Percentiles rank a stretch among this genome's conserved stretches.
Evolutionary conservation across 208 protist species (phyloP).

Genomic region (Leptomonas seymouri): DNA sequence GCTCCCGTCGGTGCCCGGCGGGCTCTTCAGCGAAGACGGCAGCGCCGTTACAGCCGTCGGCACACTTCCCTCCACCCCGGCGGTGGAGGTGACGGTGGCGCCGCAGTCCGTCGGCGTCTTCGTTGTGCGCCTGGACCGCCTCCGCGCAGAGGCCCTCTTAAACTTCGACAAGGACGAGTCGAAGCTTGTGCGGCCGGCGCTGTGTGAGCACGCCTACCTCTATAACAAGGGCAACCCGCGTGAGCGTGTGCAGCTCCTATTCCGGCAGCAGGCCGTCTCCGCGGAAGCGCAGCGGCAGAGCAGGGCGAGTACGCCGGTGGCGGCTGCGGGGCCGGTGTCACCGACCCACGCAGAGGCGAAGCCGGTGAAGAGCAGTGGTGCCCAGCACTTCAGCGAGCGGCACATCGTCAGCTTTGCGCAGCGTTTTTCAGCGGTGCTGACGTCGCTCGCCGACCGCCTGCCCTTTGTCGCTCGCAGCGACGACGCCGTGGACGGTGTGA

Average conservation of each 20-base stretch:
- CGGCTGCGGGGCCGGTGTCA: slow-evolving; percentile 7
- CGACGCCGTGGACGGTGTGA: slow-evolving; percentile 1
- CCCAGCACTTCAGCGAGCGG: slow-evolving; percentile 70
- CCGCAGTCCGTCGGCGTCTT: slow-evolving; percentile 50
- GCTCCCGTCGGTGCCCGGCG: slow-evolving; percentile 7
- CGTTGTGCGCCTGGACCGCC: slow-evolving; percentile 66
- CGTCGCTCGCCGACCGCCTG: slow-evolving; percentile 43
- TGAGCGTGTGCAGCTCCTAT: slow-evolving; percentile 58
- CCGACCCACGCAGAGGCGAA: slow-evolving; percentile 26
- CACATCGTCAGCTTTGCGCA: slow-evolving; percentile 71
- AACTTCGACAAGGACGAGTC: slow-evolving; percentile 67
- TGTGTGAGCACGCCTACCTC: slow-evolving; percentile 76
- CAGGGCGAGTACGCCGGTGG: background rate
- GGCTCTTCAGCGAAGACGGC: slow-evolving; percentile 9
- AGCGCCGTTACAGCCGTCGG: background rate
- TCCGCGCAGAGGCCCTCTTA: slow-evolving; percentile 59
- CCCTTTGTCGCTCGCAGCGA: slow-evolving; percentile 18
- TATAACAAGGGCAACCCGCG: slow-evolving; percentile 72
- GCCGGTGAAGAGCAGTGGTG: slow-evolving; percentile 49
- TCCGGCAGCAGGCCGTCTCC: slow-evolving; percentile 35
- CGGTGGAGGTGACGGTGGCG: slow-evolving; percentile 36
- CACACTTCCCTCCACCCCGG: slow-evolving; percentile 2
- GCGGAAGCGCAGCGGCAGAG: slow-evolving; percentile 11
- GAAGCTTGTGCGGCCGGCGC: slow-evolving; percentile 29
- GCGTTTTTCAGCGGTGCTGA: slow-evolving; percentile 60